Base-by-base conservation (phyloP, 331 rosid genomes). In the Quercus lobata region DNA sequence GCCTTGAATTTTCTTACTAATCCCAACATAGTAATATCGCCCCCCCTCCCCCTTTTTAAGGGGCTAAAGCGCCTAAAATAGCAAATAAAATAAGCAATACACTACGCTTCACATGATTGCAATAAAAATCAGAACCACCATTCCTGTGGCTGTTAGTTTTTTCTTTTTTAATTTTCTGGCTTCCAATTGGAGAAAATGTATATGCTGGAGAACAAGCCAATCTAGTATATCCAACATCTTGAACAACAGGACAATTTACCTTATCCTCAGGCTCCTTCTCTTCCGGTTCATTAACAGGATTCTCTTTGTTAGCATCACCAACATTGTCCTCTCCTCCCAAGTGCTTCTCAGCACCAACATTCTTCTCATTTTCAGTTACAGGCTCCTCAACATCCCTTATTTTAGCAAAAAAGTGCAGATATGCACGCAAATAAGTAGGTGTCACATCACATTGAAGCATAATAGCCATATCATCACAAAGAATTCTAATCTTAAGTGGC, bases 211-310 rank as follows among this genome's bases (percentile, higher is more conserved):
- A 34, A n/a, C 19, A 69, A 24, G 21, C 57, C 24, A 71, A 34
- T n/a, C 7, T 37, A 4, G 27, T 5, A 68, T 19, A 71, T 24
- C 41, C 22, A 34, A 71, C 11, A 52, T 44, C 35, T 57, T 17
- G 10, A 12, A 52, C 11, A 69, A 34, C 5, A 44, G 18, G 37
- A 37, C 5, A n/a, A 61, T 19, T 60, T 76, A 95, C 99, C 96
- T 95, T 92, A 29, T 95, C 99, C 82, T 92, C 97, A 2, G 89
- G 85, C 83, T 95, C 94, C 82, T 91, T 88, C 86, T 92, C 94
- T 78, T 90, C 96, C 1, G 89, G 46, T 78, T 84, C 97, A 68
- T 84, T 78, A 24, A 68, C 88, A 66, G 94, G 83, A 30, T 17
- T 84, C 44, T 93, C 99, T 90, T 93, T 95, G 87, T 80, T 93